These are phyloP conservation scores for Amylostereum areolatum DNA, from an alignment of 1,284 basidiomycete species.

Conservation along the genomic window DNA sequence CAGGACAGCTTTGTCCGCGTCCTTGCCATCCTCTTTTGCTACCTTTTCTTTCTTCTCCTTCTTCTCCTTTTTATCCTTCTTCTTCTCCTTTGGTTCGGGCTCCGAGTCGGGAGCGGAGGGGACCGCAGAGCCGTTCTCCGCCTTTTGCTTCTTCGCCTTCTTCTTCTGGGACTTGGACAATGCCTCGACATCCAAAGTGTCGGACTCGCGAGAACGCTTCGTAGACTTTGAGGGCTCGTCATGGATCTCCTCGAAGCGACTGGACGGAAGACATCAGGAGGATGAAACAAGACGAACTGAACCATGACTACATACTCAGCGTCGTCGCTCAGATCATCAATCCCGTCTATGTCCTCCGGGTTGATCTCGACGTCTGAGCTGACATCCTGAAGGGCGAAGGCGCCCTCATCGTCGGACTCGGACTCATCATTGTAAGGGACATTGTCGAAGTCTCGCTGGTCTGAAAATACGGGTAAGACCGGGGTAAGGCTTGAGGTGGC, in stretches of 20 bases:
- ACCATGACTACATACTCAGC: slow-evolving; percentile 8
- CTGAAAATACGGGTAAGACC: slow-evolving; percentile 24
- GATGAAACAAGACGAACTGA: not conserved
- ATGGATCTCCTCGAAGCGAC: slow-evolving; percentile 58
- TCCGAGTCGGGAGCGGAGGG: slow-evolving; percentile 30
- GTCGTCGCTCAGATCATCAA: slow-evolving; percentile 47
- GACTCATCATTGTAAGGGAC: slow-evolving; percentile 40
- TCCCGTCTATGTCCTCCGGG: slow-evolving; percentile 44
- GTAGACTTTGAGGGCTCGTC: slow-evolving; percentile 30
- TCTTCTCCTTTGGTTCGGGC: slow-evolving; percentile 25
- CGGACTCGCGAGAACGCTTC: slow-evolving; percentile 61
- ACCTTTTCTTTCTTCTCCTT: slow-evolving; percentile 27
- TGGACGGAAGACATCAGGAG: slow-evolving; percentile 17
- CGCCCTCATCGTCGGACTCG: slow-evolving; percentile 45
- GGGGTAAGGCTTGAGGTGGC: not conserved
- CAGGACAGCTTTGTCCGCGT: slow-evolving; percentile 45
- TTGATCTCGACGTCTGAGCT: slow-evolving; percentile 74
- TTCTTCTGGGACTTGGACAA: slow-evolving; percentile 55
- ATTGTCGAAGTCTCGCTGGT: slow-evolving; percentile 42
- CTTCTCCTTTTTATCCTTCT: slow-evolving; percentile 37
- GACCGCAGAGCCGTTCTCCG: slow-evolving; percentile 51
- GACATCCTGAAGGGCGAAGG: slow-evolving; percentile 62
- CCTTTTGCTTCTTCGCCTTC: slow-evolving; percentile 76
- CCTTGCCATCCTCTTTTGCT: slow-evolving; percentile 26
- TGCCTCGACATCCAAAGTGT: slow-evolving; percentile 40